Base-by-base conservation (phyloP, 31 red algal species). In the Odonthalia washingtoniensis region DNA sequence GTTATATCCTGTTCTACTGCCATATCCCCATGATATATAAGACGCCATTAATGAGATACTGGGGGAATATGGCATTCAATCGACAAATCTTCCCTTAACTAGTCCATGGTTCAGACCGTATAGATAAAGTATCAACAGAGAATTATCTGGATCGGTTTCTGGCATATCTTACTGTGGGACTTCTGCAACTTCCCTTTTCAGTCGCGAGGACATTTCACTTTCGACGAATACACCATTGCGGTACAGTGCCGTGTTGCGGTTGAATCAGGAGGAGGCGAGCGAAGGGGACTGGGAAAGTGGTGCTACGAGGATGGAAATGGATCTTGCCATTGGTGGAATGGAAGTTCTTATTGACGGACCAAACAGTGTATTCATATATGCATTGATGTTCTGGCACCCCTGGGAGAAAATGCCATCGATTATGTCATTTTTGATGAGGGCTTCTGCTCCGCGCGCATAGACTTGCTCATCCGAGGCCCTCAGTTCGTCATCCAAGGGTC, bases 341-440 rank as follows among this genome's bases (percentile, higher is more conserved):
- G 94, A 96, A 80, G 94, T 91, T 39, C 85, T 96, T 65, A 68
- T 96, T 40, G 94, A 96, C 62, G 94, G 94, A 46, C 94, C 90
- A 9, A 79, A 87, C 53, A 90, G 94, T 16, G 90, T 90, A 17
- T 92, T 96, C 41, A 64, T 96, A 6, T 96, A 89, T 40, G 83
- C 94, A 38, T 65, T 86, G 0, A 80, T 74, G 28, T 96, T 96
- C 84, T 96, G 87, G 84, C 90, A 96, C 64, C 93, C 93, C 31
- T 46, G 93, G 78, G 93, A 95, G 72, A 90, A 90, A 68, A 88
- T 95, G 93, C 93, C 91, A 42, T 88, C 84, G 3, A 94, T 94
- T 60, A 94, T 95, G 88, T 80, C 87, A 52, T 91, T 96, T 66
- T 46, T 96, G 21, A 83, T 52, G 14, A 73, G 85, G 35, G 89